These are phyloP conservation scores for Ochromonadaceae sp. DNA, from an alignment of 352 stramenopile genomes.

Conservation along the genomic window DNA sequence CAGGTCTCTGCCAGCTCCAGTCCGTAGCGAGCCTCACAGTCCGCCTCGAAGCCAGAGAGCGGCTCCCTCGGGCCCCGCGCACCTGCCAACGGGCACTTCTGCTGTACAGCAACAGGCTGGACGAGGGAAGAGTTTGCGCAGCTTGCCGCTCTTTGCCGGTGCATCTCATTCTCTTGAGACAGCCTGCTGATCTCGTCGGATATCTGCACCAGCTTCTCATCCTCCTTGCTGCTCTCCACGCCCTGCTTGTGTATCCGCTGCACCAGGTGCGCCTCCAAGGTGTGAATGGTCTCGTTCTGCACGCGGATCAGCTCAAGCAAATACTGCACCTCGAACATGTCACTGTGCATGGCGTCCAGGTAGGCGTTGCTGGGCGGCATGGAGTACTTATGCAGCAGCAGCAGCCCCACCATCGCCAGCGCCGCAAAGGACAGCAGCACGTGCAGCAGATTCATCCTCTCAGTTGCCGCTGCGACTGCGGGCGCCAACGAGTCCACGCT, in stretches of 20 bases:
- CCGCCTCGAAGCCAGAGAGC: background rate
- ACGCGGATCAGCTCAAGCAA: background rate
- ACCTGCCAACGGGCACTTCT: background rate
- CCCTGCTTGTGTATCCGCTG: no score
- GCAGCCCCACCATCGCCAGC: no score
- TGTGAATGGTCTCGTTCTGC: constrained; percentile 11
- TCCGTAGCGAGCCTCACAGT: constrained; percentile 3
- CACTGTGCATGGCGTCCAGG: no score
- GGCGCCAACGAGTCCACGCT: no score
- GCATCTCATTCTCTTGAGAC: no score
- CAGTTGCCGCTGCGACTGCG: no score
- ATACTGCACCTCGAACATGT: no score
- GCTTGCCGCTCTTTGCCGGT: no score
- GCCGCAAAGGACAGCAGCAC: no score
- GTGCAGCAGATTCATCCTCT: no score
- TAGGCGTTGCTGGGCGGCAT: no score
- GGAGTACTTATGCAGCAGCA: no score
- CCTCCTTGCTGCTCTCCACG: background rate
- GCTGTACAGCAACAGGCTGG: background rate
- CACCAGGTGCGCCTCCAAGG: background rate
- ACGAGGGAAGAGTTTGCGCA: background rate
- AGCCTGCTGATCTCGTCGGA: background rate
- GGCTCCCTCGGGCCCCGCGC: background rate
- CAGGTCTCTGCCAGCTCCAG: background rate
- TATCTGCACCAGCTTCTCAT: background rate